These are phyloP conservation scores for Yamadazyma atlantica DNA, from an alignment of 1,139 yeast species.

Conservation along the genomic window DNA sequence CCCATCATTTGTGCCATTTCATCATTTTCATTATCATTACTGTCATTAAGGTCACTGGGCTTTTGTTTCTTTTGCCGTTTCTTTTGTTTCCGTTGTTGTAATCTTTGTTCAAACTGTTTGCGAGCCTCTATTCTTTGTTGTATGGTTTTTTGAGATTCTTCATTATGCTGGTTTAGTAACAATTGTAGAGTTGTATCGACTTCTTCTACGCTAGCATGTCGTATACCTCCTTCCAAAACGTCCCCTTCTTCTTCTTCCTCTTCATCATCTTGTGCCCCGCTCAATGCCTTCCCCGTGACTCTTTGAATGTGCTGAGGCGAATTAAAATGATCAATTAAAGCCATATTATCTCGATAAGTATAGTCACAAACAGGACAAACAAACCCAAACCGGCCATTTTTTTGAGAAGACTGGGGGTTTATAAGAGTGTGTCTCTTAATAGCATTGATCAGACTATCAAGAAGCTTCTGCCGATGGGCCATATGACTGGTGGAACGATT, in stretches of 20 bases:
- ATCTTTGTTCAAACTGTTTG: constrained; percentile 36
- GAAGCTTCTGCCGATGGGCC: constrained; percentile 30
- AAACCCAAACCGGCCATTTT: constrained; percentile 74
- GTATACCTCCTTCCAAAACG: constrained; percentile 30
- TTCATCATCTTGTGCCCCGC: constrained; percentile 23
- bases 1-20: constrained; percentile 58
- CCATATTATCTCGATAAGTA: constrained; percentile 78
- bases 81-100: constrained; percentile 22
- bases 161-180: constrained; percentile 24
- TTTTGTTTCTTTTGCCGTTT: constrained; percentile 24
- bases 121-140: constrained; percentile 45
- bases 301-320: constrained; percentile 56
- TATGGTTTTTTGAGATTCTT: constrained; percentile 22
- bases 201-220: constrained; percentile 31
- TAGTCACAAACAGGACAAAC: constrained; percentile 77
- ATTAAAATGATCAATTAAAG: constrained; percentile 80
- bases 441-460: constrained; percentile 32
- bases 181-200: constrained; percentile 34
- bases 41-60: constrained; percentile 11
- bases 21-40: constrained; percentile 1
- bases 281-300: constrained; percentile 13
- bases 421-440: constrained; percentile 38
- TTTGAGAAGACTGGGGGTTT: constrained; percentile 21
- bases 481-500: constrained; percentile 26
- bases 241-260: constrained; percentile 28